A percentile compares a stretch with the other conserved stretches of the same genome.
These are phyloP conservation scores for Fraxinus anomala DNA, from an alignment of 257 asterid species.

Conservation along the genomic window DNA sequence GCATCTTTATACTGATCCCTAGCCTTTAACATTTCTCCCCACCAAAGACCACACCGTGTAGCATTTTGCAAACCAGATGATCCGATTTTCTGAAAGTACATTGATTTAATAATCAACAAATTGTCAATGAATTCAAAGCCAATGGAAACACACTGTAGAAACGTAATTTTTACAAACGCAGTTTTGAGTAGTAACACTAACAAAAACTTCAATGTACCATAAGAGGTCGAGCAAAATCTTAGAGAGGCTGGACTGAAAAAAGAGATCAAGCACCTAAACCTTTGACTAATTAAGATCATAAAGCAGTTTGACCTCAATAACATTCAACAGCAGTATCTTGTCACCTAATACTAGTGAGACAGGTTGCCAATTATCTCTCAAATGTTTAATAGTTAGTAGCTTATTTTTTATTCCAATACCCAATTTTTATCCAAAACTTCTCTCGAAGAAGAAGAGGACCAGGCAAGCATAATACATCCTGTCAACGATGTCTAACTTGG, in stretches of 20 bases:
- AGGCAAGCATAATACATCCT: not conserved
- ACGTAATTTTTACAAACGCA: conserved; percentile 12
- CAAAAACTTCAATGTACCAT: conserved; percentile 4
- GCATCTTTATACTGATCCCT: conserved; percentile 91
- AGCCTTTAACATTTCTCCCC: conserved; percentile 96
- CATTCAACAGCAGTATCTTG: conserved; percentile 6
- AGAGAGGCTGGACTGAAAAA: not conserved
- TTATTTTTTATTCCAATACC: conserved; percentile 2
- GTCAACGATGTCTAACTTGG: conserved; percentile 5
- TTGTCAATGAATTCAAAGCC: conserved; percentile 1
- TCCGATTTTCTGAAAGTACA: conserved; percentile 69
- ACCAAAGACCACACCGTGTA: conserved; percentile 97
- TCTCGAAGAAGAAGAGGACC: not conserved
- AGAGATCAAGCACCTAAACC: conserved; percentile 7
- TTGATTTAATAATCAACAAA: conserved; percentile 19
- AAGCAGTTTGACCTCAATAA: conserved; percentile 14
- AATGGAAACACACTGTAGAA: conserved; percentile 4
- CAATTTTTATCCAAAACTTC: not conserved
- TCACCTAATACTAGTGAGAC: conserved; percentile 15
- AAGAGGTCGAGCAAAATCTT: not conserved
- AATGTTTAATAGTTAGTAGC: not conserved
- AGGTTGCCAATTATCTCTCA: not conserved
- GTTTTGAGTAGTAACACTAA: conserved; percentile 2
- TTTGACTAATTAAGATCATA: conserved; percentile 14
- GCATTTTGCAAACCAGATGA: conserved; percentile 72